Percentiles rank a stretch among this genome's conserved stretches.
Evolutionary conservation across 345 rosid genomes (phyloP).

Genomic region (Pelargonium nanum): DNA sequence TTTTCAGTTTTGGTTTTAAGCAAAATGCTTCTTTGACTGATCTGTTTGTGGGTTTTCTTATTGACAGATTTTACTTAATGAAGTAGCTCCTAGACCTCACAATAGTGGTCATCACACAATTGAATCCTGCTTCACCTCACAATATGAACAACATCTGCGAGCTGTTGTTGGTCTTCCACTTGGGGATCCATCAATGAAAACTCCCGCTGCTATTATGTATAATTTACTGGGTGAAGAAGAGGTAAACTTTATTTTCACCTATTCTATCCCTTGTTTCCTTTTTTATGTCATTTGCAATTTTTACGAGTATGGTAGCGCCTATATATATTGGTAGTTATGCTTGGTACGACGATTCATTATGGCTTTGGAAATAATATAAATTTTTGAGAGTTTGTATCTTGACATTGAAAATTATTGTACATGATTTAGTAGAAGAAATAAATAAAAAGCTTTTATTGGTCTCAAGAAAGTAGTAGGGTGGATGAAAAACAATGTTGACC

Average conservation of each 20-base stretch:
- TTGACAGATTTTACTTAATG: slow-evolving; percentile 70
- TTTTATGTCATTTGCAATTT: neutral
- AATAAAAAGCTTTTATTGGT: neutral
- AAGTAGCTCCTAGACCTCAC: slow-evolving; percentile 97
- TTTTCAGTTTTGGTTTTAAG: neutral
- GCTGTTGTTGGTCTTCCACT: slow-evolving; percentile 93
- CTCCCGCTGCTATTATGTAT: slow-evolving; percentile 81
- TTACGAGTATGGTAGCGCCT: neutral
- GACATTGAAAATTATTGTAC: neutral
- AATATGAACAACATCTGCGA: slow-evolving; percentile 83
- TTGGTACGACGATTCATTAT: no score
- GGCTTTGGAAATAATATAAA: neutral
- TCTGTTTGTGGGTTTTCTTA: slow-evolving; percentile 2
- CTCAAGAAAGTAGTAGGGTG: neutral
- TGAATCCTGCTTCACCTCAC: slow-evolving; percentile 90
- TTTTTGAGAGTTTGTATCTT: neutral
- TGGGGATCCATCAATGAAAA: slow-evolving; percentile 95
- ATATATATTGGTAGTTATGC: neutral
- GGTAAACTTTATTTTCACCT: slow-evolving; percentile 22
- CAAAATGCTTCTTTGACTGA: neutral
- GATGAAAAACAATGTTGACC: no score
- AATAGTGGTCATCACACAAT: slow-evolving; percentile 98
- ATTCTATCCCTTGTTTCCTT: neutral
- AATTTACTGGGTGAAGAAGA: slow-evolving; percentile 89
- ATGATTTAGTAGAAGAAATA: neutral